phyloP scores from a whole-genome alignment of 164 flowering plant genomes.

The Chloranthus sessilifolius region DNA sequence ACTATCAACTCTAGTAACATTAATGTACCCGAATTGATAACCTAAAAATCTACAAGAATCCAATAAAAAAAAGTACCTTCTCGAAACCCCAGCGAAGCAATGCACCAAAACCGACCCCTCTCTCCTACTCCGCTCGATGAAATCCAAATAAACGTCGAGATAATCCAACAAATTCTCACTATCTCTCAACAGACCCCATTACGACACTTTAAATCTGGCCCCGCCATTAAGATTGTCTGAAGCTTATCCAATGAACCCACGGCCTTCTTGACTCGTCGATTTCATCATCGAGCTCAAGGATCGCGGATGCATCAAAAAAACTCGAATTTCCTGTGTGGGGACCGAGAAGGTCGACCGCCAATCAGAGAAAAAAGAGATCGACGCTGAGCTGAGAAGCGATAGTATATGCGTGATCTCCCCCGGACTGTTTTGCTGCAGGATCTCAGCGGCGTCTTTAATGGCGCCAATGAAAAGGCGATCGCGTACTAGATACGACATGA shows the following conservation, averaged over 20 bases:
- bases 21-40: too few relatives aligned
- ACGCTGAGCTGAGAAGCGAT: constrained; percentile 76
- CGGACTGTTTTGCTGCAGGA: constrained; percentile 50
- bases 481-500: constrained; percentile 74
- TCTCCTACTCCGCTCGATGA: constrained; percentile 67
- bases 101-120: constrained; percentile 87
- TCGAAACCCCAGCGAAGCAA: constrained; percentile 98
- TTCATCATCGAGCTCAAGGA: constrained; percentile 17
- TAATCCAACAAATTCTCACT: constrained; percentile 82
- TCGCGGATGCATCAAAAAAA: constrained; percentile 41
- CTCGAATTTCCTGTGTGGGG: constrained; percentile 58
- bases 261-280: constrained; percentile 23
- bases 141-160: constrained; percentile 83
- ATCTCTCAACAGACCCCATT: constrained; percentile 88
- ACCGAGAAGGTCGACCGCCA: constrained; percentile 57
- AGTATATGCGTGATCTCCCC: constrained; percentile 65
- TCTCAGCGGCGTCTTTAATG: constrained; percentile 66
- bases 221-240: constrained; percentile 60
- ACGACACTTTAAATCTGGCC: constrained; percentile 76
- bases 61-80: too few relatives aligned
- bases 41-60: too few relatives aligned
- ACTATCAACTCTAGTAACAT: too few relatives aligned
- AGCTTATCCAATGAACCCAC: constrained; percentile 40
- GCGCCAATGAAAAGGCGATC: constrained; percentile 76
- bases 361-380: constrained; percentile 83